Evolutionary conservation across 257 asterid genomes (phyloP), one percentile per base, ranked within the genome.

Genomic region (Verbascum thapsus): DNA sequence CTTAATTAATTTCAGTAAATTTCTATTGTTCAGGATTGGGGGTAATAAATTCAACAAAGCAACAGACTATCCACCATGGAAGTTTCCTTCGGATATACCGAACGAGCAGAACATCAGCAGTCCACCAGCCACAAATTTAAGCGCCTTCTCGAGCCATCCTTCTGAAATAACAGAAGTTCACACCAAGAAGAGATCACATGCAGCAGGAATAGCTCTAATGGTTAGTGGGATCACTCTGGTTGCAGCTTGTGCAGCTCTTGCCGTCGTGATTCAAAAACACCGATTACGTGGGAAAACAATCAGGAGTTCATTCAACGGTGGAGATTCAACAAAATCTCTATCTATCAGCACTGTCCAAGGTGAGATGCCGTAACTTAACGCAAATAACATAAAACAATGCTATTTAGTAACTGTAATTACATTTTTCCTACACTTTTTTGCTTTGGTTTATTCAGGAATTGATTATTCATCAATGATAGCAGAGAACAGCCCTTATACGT

Each of bases 1-100:
- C 34, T 30, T 59, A 59, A 39, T 54, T 37, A 32, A 44, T 22
- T 53, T 52, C 23, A 50, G 34, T 26, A 13, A 23, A 15, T 53
- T 15, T 64, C 53, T 68, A 45, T 42, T 64, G 12, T 49, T 52
- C 76, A 92, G 99, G 91, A 59, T 92, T n/a, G 88, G 85, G 1
- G 99, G 97, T 41, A 92, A 89, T 68, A 72, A 60, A 18, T 92
- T 92, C 54, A 79, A 74, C 35, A 78, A 35, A 58, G 87, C 70
- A 65, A 73, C 72, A 44, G 79, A 87, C 81, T 83, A 79, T 70
- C 82, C 85, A 8, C 94, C 96, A 42, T 89, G 99, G 99, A 73
- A 60, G 16, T 87, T 85, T 71, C 97, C 95, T 55, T 50, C 63
- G 1, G 95, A 84, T 45, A 51, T 74, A 35, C 95, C 96, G 10